These are phyloP conservation scores for Aspergillus sp. DNA, from an alignment of 2,329 filamentous ascomycete genomes.

Conservation along the genomic window DNA sequence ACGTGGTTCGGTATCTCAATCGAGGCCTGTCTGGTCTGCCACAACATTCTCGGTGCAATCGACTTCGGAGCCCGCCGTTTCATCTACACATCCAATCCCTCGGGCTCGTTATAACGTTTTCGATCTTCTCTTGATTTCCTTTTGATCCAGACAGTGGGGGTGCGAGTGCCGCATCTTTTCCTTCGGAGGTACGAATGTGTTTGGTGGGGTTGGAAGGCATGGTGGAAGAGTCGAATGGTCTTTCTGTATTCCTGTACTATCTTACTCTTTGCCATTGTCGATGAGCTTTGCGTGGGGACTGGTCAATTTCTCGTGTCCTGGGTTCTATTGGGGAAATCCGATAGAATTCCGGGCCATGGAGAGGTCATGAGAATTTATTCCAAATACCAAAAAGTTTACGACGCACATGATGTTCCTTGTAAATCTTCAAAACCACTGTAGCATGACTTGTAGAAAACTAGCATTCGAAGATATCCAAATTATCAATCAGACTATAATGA, in stretches of 20 bases:
- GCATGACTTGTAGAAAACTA: not conserved
- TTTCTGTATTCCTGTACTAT: slow-evolving; percentile 17
- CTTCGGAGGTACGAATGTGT: slow-evolving; percentile 37
- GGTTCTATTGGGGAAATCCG: slow-evolving; percentile 19
- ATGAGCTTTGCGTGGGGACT: slow-evolving; percentile 32
- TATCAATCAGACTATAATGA: too few relatives aligned
- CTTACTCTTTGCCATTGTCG: slow-evolving; percentile 20
- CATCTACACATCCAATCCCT: slow-evolving; percentile 26
- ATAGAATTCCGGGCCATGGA: slow-evolving; percentile 34
- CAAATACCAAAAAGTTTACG: slow-evolving; percentile 31
- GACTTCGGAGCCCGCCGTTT: slow-evolving; percentile 35
- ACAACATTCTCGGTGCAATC: slow-evolving; percentile 17
- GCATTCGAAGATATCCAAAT: not conserved
- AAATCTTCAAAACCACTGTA: not conserved
- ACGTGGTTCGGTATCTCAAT: slow-evolving; percentile 30
- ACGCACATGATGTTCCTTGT: slow-evolving; percentile 11
- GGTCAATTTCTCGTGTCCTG: slow-evolving; percentile 38
- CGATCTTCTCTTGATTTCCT: slow-evolving; percentile 23
- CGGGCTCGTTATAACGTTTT: slow-evolving; percentile 35
- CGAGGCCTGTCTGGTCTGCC: slow-evolving; percentile 24
- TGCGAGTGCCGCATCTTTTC: slow-evolving; percentile 17
- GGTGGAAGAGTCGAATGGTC: slow-evolving; percentile 17
- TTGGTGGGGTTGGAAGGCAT: slow-evolving; percentile 38
- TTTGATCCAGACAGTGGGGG: slow-evolving; percentile 25
- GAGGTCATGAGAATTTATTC: slow-evolving; percentile 41